Percentiles rank a stretch among this genome's conserved stretches.
These are phyloP conservation scores for Nakazawaea ambrosiae DNA, from an alignment of 805 yeast genomes.

Conservation along the genomic window DNA sequence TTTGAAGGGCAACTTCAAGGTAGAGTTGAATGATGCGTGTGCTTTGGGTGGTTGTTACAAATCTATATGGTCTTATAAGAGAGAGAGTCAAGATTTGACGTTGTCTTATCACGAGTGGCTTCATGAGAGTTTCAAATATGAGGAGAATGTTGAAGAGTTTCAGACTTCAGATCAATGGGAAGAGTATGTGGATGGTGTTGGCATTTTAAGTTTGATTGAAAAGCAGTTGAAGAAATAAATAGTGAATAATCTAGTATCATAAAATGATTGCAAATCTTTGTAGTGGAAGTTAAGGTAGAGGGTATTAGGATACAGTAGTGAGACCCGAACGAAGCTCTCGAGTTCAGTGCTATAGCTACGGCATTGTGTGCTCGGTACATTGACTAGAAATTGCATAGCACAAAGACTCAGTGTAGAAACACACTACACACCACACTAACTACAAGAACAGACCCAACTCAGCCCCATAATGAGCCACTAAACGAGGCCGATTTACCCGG, in stretches of 20 bases:
- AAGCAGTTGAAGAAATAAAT: slow-evolving; percentile 2
- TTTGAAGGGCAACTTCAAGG: slow-evolving; percentile 53
- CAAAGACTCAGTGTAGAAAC: no score
- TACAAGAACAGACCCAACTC: no score
- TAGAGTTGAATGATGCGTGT: slow-evolving; percentile 83
- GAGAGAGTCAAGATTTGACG: slow-evolving; percentile 21
- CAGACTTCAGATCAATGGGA: slow-evolving; percentile 38
- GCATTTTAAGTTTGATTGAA: slow-evolving; percentile 39
- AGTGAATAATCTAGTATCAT: background rate
- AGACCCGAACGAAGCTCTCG: no score
- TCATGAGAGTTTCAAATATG: slow-evolving; percentile 40
- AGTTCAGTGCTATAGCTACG: no score
- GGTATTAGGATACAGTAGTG: background rate
- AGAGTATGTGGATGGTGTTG: slow-evolving; percentile 45
- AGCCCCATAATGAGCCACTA: no score
- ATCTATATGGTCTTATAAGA: slow-evolving; percentile 62
- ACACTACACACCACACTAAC: no score
- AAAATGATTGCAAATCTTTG: background rate
- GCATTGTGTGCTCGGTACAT: no score
- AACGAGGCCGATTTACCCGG: no score
- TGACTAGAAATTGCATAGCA: no score
- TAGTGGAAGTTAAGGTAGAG: background rate
- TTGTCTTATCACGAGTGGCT: slow-evolving; percentile 37
- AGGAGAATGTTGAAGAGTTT: slow-evolving; percentile 36
- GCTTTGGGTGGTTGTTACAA: slow-evolving; percentile 88